Conservation (phyloP, 768 basidiomycete genomes). For the Serendipita vermifera region DNA sequence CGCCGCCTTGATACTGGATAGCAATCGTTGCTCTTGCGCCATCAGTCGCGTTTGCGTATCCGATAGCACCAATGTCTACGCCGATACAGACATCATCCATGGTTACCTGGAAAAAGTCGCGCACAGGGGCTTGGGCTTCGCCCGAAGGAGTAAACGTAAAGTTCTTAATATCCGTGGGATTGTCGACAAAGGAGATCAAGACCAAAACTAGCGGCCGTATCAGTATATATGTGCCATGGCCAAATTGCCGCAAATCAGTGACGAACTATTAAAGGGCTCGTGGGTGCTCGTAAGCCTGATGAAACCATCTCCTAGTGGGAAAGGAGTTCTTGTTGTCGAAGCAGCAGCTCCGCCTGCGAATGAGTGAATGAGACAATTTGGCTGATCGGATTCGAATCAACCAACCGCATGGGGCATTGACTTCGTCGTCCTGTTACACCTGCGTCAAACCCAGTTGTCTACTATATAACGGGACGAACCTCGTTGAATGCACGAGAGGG, state of each 20-base stretch:
- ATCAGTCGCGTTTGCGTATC: slow-evolving; percentile 38
- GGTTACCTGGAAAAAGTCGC: slow-evolving; percentile 36
- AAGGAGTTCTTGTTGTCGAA: slow-evolving; percentile 45
- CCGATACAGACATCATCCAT: slow-evolving; percentile 59
- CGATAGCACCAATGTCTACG: slow-evolving; percentile 41
- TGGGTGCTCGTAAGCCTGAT: not conserved
- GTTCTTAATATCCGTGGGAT: slow-evolving; percentile 50
- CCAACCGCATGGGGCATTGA: slow-evolving; percentile 51
- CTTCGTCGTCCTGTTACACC: slow-evolving; percentile 21
- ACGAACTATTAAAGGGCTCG: not conserved
- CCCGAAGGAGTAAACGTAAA: slow-evolving; percentile 36
- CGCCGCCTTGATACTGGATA: slow-evolving; percentile 54
- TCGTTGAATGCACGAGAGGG: slow-evolving; percentile 56
- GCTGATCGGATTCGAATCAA: not conserved
- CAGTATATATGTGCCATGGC: slow-evolving; percentile 15
- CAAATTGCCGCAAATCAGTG: not conserved
- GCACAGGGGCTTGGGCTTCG: slow-evolving; percentile 25
- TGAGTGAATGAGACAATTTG: not conserved
- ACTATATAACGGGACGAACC: slow-evolving; percentile 31
- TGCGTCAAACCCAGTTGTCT: not conserved
- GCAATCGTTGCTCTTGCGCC: slow-evolving; percentile 68
- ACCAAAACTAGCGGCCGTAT: slow-evolving; percentile 32
- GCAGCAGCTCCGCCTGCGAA: slow-evolving; percentile 50
- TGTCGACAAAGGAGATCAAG: slow-evolving; percentile 34
- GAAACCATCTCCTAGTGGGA: slow-evolving; percentile 39